A percentile compares a stretch with the other conserved stretches of the same genome.
These are phyloP conservation scores for Raphanus hybrid DNA, from an alignment of 441 rosid species.

Conservation along the genomic window DNA sequence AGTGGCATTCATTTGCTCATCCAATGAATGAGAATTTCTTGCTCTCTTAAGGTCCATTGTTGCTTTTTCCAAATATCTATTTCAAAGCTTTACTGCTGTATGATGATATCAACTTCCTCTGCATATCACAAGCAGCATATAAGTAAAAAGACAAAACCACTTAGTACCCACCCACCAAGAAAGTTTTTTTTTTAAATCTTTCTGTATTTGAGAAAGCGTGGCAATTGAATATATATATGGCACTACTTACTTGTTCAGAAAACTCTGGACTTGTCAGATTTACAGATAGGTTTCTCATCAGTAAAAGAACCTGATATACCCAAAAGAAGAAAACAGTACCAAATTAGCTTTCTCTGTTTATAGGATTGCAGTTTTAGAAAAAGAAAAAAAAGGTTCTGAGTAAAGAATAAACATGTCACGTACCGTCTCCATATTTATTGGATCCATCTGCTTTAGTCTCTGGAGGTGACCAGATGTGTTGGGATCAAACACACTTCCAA, in stretches of 20 bases:
- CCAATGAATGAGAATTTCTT: not conserved
- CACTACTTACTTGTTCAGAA: conserved; percentile 77
- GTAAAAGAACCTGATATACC: conserved; percentile 61
- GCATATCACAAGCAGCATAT: conserved; percentile 29
- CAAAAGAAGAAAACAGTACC: not conserved
- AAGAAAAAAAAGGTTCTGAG: not conserved
- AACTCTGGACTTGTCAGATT: conserved; percentile 85
- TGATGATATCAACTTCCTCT: conserved; percentile 43
- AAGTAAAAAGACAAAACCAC: not conserved
- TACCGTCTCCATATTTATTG: conserved; percentile 87
- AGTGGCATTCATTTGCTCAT: conserved; percentile 20
- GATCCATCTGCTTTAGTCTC: conserved; percentile 91
- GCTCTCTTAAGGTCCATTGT: conserved; percentile 4
- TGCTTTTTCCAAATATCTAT: conserved; percentile 4
- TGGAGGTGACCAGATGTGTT: conserved; percentile 66
- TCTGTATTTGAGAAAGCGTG: not conserved
- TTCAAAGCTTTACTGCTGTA: conserved; percentile 33
- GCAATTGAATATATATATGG: conserved; percentile 1
- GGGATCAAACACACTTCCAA: conserved; percentile 96
- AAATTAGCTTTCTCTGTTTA: conserved; percentile 18
- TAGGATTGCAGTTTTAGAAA: not conserved
- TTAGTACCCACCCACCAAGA: conserved; percentile 2
- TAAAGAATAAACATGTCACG: conserved; percentile 22
- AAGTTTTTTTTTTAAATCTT: not conserved
- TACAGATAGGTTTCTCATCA: conserved; percentile 88